Evolutionary conservation across 148 eudicot species (phyloP).

Genomic region (Polygonum aviculare): DNA sequence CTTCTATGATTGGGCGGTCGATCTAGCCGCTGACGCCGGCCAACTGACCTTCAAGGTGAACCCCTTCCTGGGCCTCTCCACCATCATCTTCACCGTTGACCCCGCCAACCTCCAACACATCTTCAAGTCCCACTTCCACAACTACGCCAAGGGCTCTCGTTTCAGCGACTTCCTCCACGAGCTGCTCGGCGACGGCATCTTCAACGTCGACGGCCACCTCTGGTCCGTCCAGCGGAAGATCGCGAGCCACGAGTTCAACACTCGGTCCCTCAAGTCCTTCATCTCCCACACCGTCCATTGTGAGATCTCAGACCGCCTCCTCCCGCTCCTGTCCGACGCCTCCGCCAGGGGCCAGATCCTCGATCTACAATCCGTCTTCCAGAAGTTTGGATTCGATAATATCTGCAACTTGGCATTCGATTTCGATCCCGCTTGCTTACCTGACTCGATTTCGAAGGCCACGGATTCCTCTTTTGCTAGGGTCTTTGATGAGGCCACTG

Average conservation of each 20-base stretch:
- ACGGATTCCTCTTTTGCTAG: conserved; percentile 38
- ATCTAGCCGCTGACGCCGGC: conserved; percentile 19
- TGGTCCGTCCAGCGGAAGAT: conserved; percentile 68
- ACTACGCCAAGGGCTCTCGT: conserved; percentile 55
- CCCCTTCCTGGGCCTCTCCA: conserved; percentile 41
- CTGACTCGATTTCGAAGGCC: conserved; percentile 16
- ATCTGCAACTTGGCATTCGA: conserved; percentile 59
- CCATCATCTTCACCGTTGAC: conserved; percentile 57
- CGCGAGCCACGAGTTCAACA: conserved; percentile 61
- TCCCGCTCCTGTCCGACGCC: conserved; percentile 30
- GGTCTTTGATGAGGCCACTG: conserved; percentile 56
- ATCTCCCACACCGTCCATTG: conserved; percentile 24
- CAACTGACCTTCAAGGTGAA: conserved; percentile 41
- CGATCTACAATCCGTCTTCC: conserved; percentile 62
- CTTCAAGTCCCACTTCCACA: conserved; percentile 52
- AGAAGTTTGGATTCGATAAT: conserved; percentile 60
- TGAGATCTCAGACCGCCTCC: conserved; percentile 35
- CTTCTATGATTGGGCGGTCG: conserved; percentile 60
- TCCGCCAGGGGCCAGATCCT: conserved; percentile 22
- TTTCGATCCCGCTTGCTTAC: conserved; percentile 61
- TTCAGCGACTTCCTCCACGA: conserved; percentile 36
- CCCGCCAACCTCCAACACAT: conserved; percentile 55
- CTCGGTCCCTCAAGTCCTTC: conserved; percentile 45
- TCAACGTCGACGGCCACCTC: conserved; percentile 46
- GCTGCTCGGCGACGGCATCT: conserved; percentile 70